A percentile compares a stretch with the other conserved stretches of the same genome.
Conservation (phyloP, 176 grass and related monocot species). For the Musa beccarii region DNA sequence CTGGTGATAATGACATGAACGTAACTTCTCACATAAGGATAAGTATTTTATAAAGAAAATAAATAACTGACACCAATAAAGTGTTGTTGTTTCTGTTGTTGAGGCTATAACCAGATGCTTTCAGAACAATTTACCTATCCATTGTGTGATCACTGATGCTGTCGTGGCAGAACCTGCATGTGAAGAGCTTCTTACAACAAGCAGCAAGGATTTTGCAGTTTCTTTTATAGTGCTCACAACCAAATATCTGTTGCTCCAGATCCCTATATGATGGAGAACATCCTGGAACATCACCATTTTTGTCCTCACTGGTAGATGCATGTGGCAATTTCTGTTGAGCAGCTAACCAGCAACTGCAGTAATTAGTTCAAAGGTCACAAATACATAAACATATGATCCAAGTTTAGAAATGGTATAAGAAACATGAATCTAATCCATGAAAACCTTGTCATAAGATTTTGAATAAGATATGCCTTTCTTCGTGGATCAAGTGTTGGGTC, state of each 20-base stretch:
- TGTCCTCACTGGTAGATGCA: constrained; percentile 22
- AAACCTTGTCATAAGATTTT: constrained; percentile 95
- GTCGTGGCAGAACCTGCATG: constrained; percentile 82
- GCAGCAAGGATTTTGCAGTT: constrained; percentile 75
- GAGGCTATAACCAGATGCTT: background rate
- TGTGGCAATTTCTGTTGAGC: constrained; percentile 55
- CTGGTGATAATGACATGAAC: too few relatives aligned
- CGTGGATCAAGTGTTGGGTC: constrained; percentile 73
- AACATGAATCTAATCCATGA: background rate
- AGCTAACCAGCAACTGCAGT: constrained; percentile 75
- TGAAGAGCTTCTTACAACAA: constrained; percentile 84
- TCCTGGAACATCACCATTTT: constrained; percentile 23
- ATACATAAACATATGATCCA: background rate
- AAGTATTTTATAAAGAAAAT: background rate
- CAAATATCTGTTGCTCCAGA: constrained; percentile 46
- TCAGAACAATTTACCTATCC: constrained; percentile 43
- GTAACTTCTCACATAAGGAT: background rate
- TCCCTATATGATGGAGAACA: constrained; percentile 56
- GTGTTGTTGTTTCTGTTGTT: background rate
- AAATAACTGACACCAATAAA: background rate
- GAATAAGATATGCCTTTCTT: constrained; percentile 79
- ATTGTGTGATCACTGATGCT: constrained; percentile 71
- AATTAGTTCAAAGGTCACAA: background rate
- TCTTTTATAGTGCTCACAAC: constrained; percentile 85
- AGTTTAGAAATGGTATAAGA: background rate